Percentiles rank a stretch among this genome's conserved stretches.
Conservation (phyloP, 306 rosid species). For the Vigna unguiculata region DNA sequence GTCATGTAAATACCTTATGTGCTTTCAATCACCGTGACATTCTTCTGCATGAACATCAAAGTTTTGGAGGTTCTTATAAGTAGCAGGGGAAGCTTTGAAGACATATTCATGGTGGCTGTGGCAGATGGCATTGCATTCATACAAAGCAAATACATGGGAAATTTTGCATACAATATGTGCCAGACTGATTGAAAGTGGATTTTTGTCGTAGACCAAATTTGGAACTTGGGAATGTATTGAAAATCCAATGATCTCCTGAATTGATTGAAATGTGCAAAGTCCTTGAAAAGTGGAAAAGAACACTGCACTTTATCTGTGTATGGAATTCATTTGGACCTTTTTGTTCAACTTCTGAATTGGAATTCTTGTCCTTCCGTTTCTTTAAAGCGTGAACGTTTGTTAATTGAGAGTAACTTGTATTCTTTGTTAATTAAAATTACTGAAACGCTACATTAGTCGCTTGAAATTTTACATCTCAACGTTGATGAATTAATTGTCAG, state of each 20-base stretch:
- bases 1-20: neutral
- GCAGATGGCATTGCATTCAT: neutral
- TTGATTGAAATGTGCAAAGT: neutral
- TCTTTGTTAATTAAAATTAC: too few relatives aligned
- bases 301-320: neutral
- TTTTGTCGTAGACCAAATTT: neutral
- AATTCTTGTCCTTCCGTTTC: too few relatives aligned
- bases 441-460: too few relatives aligned
- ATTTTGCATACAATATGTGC: neutral
- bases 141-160: neutral
- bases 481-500: too few relatives aligned
- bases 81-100: slow-evolving; percentile 14
- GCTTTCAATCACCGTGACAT: neutral
- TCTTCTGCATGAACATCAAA: slow-evolving; percentile 1
- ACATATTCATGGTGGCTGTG: neutral
- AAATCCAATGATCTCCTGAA: neutral
- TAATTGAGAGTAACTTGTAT: too few relatives aligned
- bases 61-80: slow-evolving; percentile 6
- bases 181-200: neutral
- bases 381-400: too few relatives aligned
- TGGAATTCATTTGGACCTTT: neutral
- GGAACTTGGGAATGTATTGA: neutral
- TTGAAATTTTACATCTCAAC: too few relatives aligned
- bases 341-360: neutral
- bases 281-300: neutral